Evolutionary conservation across 108 stramenopile genomes (phyloP), one percentile per base, ranked within the genome.

Genomic region (Nitzschia sp.): DNA sequence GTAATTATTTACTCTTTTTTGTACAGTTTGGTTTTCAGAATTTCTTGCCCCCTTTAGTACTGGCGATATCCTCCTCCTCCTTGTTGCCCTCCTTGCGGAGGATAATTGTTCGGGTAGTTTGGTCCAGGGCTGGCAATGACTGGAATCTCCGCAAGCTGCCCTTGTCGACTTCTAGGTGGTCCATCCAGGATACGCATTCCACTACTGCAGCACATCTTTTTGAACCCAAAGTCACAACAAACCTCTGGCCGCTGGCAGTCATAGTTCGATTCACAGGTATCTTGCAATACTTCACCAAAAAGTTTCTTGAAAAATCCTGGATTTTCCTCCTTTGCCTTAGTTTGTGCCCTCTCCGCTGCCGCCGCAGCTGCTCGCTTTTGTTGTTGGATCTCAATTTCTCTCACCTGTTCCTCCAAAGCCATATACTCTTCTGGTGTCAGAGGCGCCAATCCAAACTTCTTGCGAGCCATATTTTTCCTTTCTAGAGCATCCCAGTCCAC

Each of bases 181-280:
- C 72, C 72, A 19, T 64, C 55, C 44, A 65, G 9, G 27, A 71
- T 47, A n/a, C 53, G 25, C 62, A 63, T 45, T 31, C 83, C 83
- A 16, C 71, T 73, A 26, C 53, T 68, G 66, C 92, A 93, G 63
- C 92, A 93, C 78, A 84, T 88, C 64, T 90, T 88, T 56, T 81
- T 88, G 58, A 93, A 85, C 28, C 88, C 89, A 76, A 93, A 87
- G 61, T 93, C 92, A 56, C 92, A 93, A 60, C 92, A 93, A 0
- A 93, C 85, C 70, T 87, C 63, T 4, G 92, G 92, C 25, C 85
- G 74, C 34, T 82, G 68, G 62, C 92, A 93, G 64, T 93, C 92
- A 48, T 74, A 90, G 56, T 93, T 93, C 41, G 71, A 74, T 66
- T 93, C 87, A 58, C 92, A 93, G 3, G 85, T 85, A 58, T 89